Conservation (phyloP, 1,139 yeast species). For the Hyphopichia fennica region DNA sequence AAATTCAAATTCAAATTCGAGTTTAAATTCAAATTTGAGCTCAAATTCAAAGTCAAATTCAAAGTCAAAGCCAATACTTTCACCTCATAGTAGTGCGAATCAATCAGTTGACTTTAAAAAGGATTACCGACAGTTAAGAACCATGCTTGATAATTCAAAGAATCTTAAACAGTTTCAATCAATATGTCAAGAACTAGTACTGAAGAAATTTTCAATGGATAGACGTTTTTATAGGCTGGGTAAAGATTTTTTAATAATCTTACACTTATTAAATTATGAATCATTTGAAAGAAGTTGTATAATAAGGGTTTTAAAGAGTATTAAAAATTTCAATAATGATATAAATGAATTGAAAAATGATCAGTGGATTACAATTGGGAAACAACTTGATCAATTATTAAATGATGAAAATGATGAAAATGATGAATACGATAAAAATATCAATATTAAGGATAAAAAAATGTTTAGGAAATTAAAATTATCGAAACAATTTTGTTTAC, state of each 20-base stretch:
- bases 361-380: not conserved
- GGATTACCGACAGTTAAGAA: not conserved
- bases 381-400: too few relatives aligned
- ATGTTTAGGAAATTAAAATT: conserved; percentile 1
- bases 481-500: not conserved
- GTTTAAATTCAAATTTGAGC: too few relatives aligned
- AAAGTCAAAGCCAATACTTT: too few relatives aligned
- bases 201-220: conserved; percentile 5
- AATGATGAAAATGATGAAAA: not conserved
- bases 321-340: not conserved
- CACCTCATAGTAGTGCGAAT: too few relatives aligned
- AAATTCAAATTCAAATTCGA: too few relatives aligned
- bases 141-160: not conserved
- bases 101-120: not conserved
- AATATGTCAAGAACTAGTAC: conserved; percentile 7
- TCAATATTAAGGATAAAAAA: not conserved
- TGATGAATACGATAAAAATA: not conserved
- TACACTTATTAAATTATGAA: conserved; percentile 5
- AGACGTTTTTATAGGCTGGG: conserved; percentile 6
- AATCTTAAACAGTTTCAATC: not conserved
- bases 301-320: conserved; percentile 1
- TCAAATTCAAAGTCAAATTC: too few relatives aligned
- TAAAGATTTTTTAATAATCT: conserved; percentile 7
- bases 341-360: not conserved
- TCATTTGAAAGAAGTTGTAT: conserved; percentile 3